A percentile compares a stretch with the other conserved stretches of the same genome.
These are phyloP conservation scores for Coemansia sp. DNA, from an alignment of 192 early-diverging fungal genomes.

Conservation along the genomic window DNA sequence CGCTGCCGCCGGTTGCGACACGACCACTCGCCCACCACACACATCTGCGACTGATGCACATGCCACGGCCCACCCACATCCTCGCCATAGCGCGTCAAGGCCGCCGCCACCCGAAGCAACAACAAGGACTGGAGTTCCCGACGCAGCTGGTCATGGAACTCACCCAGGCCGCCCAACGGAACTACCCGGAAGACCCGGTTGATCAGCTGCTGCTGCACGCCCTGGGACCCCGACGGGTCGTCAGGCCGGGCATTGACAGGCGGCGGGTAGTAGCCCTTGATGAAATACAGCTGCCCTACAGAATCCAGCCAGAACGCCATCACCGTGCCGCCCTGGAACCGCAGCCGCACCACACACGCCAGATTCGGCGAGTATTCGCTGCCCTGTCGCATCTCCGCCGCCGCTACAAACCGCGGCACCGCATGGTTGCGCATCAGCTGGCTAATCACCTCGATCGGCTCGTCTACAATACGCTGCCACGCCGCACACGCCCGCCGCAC, in stretches of 20 bases:
- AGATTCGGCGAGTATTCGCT: neutral
- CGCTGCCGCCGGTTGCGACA: conserved; percentile 22
- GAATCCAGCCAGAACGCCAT: conserved; percentile 34
- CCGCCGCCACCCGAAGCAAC: conserved; percentile 33
- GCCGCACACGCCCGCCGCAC: conserved; percentile 27
- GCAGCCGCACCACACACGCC: conserved; percentile 32
- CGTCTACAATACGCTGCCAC: conserved; percentile 39
- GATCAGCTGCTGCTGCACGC: conserved; percentile 23
- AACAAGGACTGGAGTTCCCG: conserved; percentile 39
- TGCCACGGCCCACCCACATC: conserved; percentile 25
- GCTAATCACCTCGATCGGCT: conserved; percentile 40
- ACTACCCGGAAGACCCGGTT: conserved; percentile 42
- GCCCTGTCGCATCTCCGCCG: neutral
- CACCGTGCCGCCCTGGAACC: conserved; percentile 40
- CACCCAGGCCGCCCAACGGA: conserved; percentile 16
- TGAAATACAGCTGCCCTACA: conserved; percentile 21
- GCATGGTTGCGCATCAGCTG: conserved; percentile 29
- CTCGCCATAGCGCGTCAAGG: conserved; percentile 21
- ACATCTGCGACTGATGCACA: conserved; percentile 48
- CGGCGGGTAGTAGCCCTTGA: conserved; percentile 37
- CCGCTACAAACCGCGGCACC: neutral
- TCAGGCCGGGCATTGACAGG: neutral
- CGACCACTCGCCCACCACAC: conserved; percentile 45
- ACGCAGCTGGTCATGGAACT: conserved; percentile 41
- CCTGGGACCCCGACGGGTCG: neutral